Evolutionary conservation across 805 yeast species (phyloP).

Genomic region (Starmerella gropengiesseri): DNA sequence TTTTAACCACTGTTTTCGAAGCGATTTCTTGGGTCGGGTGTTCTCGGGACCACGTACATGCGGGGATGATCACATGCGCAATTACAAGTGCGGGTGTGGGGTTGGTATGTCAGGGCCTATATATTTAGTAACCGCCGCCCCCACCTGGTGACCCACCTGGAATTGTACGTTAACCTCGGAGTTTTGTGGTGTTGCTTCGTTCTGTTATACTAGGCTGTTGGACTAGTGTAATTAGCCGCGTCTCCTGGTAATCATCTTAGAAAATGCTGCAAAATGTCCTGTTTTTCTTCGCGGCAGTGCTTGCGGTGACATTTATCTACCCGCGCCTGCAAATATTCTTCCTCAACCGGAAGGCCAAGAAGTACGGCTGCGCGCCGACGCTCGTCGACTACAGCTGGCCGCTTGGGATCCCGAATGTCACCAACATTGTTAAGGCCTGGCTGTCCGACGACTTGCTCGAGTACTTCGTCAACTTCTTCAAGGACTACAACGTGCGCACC

Average conservation of each 20-base stretch:
- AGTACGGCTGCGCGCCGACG: constrained; percentile 14
- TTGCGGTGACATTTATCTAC: background rate
- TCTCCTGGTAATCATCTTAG: no score
- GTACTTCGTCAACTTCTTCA: constrained; percentile 11
- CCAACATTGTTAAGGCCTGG: constrained; percentile 5
- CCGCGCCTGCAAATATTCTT: constrained; percentile 8
- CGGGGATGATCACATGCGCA: constrained; percentile 8
- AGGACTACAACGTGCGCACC: constrained; percentile 4
- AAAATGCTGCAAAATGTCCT: constrained; percentile 3
- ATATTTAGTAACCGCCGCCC: no score
- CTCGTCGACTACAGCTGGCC: constrained; percentile 11
- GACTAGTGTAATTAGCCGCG: no score
- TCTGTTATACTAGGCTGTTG: no score
- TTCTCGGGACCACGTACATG: constrained; percentile 1
- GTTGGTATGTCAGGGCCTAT: no score
- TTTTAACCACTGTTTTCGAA: background rate
- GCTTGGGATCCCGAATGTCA: constrained; percentile 11
- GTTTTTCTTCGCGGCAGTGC: background rate
- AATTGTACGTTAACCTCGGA: no score
- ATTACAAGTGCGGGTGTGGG: constrained; percentile 4
- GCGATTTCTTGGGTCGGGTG: constrained; percentile 4
- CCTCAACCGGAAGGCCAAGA: constrained; percentile 12
- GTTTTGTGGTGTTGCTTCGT: no score
- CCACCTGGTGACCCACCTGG: no score
- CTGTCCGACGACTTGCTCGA: constrained; percentile 8